Evolutionary conservation across 306 rosid species (phyloP).

Genomic region (Lagenaria siceraria): DNA sequence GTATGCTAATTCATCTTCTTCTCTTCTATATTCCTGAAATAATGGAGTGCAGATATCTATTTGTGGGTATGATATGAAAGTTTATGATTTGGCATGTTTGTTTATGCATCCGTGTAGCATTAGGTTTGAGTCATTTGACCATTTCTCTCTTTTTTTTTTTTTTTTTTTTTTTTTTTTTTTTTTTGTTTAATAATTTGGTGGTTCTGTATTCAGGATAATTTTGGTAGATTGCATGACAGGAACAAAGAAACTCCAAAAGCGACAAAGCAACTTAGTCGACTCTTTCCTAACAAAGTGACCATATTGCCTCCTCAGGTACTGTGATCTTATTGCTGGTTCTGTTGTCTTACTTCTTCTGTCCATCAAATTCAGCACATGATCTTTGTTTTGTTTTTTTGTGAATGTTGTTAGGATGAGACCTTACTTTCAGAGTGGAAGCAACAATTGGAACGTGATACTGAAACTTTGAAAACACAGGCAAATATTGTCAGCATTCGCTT

Average conservation of each 20-base stretch:
- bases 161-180: neutral
- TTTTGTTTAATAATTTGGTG: neutral
- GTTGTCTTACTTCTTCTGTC: neutral
- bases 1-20: conserved; percentile 28
- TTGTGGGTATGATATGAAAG: no score
- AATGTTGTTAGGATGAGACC: conserved; percentile 50
- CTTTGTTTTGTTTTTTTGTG: neutral
- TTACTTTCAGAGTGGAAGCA: conserved; percentile 81
- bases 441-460: conserved; percentile 69
- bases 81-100: neutral
- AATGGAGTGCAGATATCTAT: no score
- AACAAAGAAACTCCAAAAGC: conserved; percentile 78
- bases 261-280: conserved; percentile 62
- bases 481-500: conserved; percentile 54
- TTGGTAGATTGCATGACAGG: conserved; percentile 69
- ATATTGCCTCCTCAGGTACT: conserved; percentile 85
- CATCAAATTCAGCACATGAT: neutral
- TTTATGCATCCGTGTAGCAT: neutral
- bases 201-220: conserved; percentile 47
- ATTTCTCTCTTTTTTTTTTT: no score
- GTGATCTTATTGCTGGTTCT: neutral
- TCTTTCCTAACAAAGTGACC: conserved; percentile 80
- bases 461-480: conserved; percentile 72
- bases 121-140: no score
- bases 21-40: neutral